Evolutionary conservation across 2,329 filamentous ascomycete genomes (phyloP).

Genomic region (Fusarium gaditjirri): DNA sequence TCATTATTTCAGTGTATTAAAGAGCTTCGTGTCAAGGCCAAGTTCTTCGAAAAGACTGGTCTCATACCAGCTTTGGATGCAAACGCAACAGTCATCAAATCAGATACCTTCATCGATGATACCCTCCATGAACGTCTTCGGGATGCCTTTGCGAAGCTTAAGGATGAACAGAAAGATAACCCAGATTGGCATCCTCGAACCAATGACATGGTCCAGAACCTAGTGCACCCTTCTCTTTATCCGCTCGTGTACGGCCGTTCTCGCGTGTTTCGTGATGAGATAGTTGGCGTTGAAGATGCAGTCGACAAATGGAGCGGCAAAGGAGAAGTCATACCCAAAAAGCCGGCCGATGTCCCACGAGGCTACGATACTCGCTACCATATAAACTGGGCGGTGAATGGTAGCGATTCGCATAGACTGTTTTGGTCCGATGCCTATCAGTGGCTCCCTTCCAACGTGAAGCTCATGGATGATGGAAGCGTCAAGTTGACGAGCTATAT

Average conservation of each 20-base stretch:
- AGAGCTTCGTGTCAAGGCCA: conserved; percentile 60
- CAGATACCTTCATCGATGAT: conserved; percentile 28
- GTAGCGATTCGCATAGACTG: conserved; percentile 67
- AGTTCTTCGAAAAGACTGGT: conserved; percentile 50
- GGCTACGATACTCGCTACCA: conserved; percentile 17
- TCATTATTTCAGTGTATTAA: conserved; percentile 26
- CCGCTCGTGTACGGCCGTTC: conserved; percentile 39
- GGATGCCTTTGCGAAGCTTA: conserved; percentile 28
- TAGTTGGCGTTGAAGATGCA: conserved; percentile 40
- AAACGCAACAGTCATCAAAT: conserved; percentile 33
- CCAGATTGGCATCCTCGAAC: conserved; percentile 32
- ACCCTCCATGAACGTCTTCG: conserved; percentile 19
- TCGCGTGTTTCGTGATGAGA: conserved; percentile 50
- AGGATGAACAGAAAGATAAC: conserved; percentile 23
- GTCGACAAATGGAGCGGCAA: conserved; percentile 36
- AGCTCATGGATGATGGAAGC: conserved; percentile 51
- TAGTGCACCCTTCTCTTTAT: conserved; percentile 35
- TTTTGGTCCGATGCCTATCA: conserved; percentile 48
- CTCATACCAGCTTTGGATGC: conserved; percentile 49
- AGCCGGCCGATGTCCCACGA: conserved; percentile 37
- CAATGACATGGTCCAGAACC: conserved; percentile 7
- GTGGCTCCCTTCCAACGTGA: conserved; percentile 47
- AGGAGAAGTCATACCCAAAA: conserved; percentile 28
- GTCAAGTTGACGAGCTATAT: conserved; percentile 57
- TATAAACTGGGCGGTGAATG: conserved; percentile 46